Evolutionary conservation across 176 grass and related monocot genomes (phyloP).

Genomic region (Saccharum officinarum): DNA sequence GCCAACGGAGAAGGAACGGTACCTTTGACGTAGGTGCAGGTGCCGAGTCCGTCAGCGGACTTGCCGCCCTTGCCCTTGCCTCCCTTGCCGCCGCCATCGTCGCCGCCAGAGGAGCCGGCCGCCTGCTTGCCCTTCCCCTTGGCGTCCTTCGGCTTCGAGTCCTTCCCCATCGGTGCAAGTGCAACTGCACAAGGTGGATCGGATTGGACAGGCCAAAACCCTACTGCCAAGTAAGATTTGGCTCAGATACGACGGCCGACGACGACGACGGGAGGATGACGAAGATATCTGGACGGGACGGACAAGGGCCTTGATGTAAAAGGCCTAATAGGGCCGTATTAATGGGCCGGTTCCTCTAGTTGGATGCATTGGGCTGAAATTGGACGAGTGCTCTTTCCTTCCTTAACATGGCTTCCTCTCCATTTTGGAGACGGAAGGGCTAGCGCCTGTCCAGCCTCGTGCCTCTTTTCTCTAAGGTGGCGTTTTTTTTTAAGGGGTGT

Average conservation of each 20-base stretch:
- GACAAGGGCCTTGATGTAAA: not conserved
- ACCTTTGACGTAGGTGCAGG: constrained; percentile 98
- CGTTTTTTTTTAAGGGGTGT: no score
- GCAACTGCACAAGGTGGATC: not conserved
- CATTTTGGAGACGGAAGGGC: no score
- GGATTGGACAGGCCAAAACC: constrained; percentile 26
- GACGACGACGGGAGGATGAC: not conserved
- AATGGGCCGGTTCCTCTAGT: not conserved
- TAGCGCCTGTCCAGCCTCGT: no score
- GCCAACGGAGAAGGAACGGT: not conserved
- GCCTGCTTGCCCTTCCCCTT: constrained; percentile 84
- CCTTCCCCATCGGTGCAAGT: constrained; percentile 65
- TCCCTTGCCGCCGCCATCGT: constrained; percentile 51
- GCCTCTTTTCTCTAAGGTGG: no score
- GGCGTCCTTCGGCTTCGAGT: constrained; percentile 77
- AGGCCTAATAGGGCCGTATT: not conserved
- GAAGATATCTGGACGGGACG: constrained; percentile 16
- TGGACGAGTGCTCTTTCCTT: not conserved
- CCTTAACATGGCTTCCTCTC: no score
- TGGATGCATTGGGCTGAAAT: not conserved
- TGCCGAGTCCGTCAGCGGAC: constrained; percentile 79
- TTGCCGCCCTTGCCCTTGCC: constrained; percentile 89
- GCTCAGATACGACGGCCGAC: not conserved
- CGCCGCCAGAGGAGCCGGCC: constrained; percentile 48
- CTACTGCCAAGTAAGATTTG: constrained; percentile 15